These are phyloP conservation scores for Glarea lozoyensis DNA, from an alignment of 495 filamentous ascomycete species.

Conservation along the genomic window DNA sequence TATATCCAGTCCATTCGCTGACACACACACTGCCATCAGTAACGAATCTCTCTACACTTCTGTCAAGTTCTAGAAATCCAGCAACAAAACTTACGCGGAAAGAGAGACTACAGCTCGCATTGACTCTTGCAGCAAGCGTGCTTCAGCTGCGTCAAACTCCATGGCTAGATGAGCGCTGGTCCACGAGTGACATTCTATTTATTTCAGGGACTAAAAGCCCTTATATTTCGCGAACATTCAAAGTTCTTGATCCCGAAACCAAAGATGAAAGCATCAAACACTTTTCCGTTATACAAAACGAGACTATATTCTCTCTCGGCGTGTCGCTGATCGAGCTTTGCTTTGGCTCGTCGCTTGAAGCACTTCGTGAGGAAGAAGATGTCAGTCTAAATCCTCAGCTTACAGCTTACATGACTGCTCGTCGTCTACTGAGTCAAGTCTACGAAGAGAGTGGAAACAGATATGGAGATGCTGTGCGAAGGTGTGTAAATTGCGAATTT, in stretches of 20 bases:
- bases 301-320: slow-evolving; percentile 7
- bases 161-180: slow-evolving; percentile 13
- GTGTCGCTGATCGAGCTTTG: slow-evolving; percentile 8
- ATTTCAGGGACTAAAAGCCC: not conserved
- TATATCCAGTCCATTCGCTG: not conserved
- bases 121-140: slow-evolving; percentile 16
- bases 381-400: not conserved
- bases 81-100: not conserved
- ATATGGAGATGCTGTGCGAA: slow-evolving; percentile 7
- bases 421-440: slow-evolving; percentile 2
- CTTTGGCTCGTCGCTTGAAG: slow-evolving; percentile 2
- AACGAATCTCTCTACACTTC: not conserved
- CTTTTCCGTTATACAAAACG: not conserved
- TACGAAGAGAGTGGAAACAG: slow-evolving; percentile 7
- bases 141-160: slow-evolving; percentile 20
- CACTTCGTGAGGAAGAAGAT: not conserved
- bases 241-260: not conserved
- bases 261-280: not conserved
- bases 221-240: not conserved
- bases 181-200: slow-evolving; percentile 15
- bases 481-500: slow-evolving; percentile 8
- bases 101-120: slow-evolving; percentile 18
- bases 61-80: not conserved
- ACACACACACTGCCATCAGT: not conserved
- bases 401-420: slow-evolving; percentile 7